Evolutionary conservation across 805 yeast genomes (phyloP), one percentile per base, ranked within the genome.

Genomic region (Henningerozyma blattae): DNA sequence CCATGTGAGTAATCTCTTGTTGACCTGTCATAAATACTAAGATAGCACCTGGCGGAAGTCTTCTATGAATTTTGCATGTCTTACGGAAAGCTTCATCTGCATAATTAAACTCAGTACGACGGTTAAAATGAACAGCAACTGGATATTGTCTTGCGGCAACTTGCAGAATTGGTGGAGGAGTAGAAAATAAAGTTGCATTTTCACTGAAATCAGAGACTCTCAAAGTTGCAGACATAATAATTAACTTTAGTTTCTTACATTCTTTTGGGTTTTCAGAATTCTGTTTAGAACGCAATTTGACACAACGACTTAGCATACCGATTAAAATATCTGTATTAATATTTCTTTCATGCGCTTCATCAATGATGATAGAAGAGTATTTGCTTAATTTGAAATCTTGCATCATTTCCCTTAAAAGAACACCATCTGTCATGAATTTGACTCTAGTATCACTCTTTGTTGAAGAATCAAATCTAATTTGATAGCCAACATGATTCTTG

Each of bases 321-420:
- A 91, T 86, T 36, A 91, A 64, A 31, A 91, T 89, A 59, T 91
- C 99, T 0, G 99, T 91, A 52, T 91, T 91, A 40, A 89, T 76
- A 52, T 86, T 89, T 54, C 99, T 72, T 57, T 91, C 98, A 56
- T 91, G 99, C 0, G 99, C 99, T 59, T 91, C 99, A 62, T 91
- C 99, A 38, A 91, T 83, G 18, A 93, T 70, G 30, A 91, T 68
- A 0, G 82, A 77, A 0, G 96, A 86, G 54, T 91, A 91, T 48
- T 81, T 83, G 24, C 72, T 67, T 32, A 93, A 62, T 41, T 79
- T 60, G 39, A 91, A 79, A 50, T 91, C 98, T 1, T 72, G 65
- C 80, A 89, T 79, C 83, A 91, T 77, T 57, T 91, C 99, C 44
- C 97, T 68, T 25, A 93, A 61, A 34, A 91, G 59, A 17, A 91